These are phyloP conservation scores for Zymoseptoria crescenta DNA, from an alignment of 2,329 filamentous ascomycete species.

Conservation along the genomic window DNA sequence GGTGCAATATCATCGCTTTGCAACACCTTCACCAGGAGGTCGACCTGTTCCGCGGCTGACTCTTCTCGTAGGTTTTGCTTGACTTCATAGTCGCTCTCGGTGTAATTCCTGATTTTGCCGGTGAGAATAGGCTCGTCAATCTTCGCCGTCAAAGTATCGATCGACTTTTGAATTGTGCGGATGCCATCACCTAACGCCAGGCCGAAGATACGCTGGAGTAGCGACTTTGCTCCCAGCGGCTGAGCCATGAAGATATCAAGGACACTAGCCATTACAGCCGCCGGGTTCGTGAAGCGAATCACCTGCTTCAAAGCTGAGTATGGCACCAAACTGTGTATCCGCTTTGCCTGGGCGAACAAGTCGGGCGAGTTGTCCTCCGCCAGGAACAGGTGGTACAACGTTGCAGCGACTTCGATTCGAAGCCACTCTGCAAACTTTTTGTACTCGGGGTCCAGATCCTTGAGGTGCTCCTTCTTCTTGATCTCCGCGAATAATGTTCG, in stretches of 20 bases:
- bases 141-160: constrained; percentile 67
- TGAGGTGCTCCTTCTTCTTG: constrained; percentile 77
- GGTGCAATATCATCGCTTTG: constrained; percentile 70
- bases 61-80: constrained; percentile 70
- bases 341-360: constrained; percentile 85
- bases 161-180: constrained; percentile 73
- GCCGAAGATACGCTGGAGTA: constrained; percentile 91
- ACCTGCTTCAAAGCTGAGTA: constrained; percentile 94
- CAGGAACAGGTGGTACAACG: constrained; percentile 92
- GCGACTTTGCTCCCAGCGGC: constrained; percentile 79
- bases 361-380: constrained; percentile 98
- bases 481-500: constrained; percentile 92
- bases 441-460: constrained; percentile 86
- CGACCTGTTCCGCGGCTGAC: constrained; percentile 64
- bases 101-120: constrained; percentile 73
- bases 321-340: constrained; percentile 89
- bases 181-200: constrained; percentile 89
- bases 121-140: constrained; percentile 75
- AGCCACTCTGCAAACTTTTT: constrained; percentile 98
- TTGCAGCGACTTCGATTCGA: constrained; percentile 92
- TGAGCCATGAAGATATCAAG: constrained; percentile 93
- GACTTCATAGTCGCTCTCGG: constrained; percentile 63
- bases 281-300: constrained; percentile 91
- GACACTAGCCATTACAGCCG: constrained; percentile 92
- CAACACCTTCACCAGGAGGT: constrained; percentile 78